Base-by-base conservation (phyloP, 2,329 filamentous ascomycete species). In the Fusarium devonianum region DNA sequence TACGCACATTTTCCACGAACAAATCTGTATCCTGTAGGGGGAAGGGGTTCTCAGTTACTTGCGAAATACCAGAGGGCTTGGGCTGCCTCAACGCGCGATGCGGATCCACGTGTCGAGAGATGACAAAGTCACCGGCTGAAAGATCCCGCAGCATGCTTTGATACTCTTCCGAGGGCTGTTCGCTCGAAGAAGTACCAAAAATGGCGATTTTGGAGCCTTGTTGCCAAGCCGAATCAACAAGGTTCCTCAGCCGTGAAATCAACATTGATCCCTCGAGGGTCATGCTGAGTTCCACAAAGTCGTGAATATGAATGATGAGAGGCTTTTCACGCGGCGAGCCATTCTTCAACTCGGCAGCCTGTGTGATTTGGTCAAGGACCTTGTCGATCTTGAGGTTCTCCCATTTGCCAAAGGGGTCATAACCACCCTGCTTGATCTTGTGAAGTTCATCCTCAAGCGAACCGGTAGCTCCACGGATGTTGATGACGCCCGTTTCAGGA, bases 261-360 rank as follows among this genome's bases (percentile, higher is more conserved):
- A 97, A 81, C 16, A 82, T 79, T 2, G 82, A 78, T 9, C 91
- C 90, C 49, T 90, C 85, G 5, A 81, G 70, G 1, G 88, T 86
- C 65, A 82, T 81, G 62, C 81, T 84, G 7, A 99, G 78, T 56
- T 95, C 90, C 42, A 89, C 85, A 64, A 91, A 89, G 68, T 97
- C 90, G 67, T 89, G 84, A 10, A 96, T 75, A 62, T 90, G 90
- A 28, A 95, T 78, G 49, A 97, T 86, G 7, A 92, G 78, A 17
- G 78, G 78, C 16, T 69, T 78, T 67, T 63, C 67, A 61, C 67
- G 63, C 6, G 58, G 35, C 19, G 58, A 53, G 5, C 69, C 60
- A 14, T 69, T 57, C 46, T 71, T 73, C 14, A 66, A 46, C 18
- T 79, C 72, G 4, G 77, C 75, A 3, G 78, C 75, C 33, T 73